A percentile compares a stretch with the other conserved stretches of the same genome.
phyloP scores from a whole-genome alignment of 805 yeast species.

The Saccharomycopsis vini region DNA sequence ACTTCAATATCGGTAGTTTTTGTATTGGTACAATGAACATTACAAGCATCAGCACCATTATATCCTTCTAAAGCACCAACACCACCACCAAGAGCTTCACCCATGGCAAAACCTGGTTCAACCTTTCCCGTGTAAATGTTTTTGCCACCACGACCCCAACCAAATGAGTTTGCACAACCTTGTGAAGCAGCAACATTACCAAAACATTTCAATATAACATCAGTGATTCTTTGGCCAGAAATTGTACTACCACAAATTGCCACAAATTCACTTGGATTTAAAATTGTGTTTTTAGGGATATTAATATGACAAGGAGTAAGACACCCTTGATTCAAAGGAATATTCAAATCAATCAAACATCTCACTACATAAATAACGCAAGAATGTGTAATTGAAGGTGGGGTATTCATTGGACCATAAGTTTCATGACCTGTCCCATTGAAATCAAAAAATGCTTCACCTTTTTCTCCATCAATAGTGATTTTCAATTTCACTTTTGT shows the following conservation, averaged over 20 bases:
- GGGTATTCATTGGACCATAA: conserved; percentile 46
- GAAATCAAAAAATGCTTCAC: conserved; percentile 41
- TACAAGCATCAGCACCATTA: conserved; percentile 43
- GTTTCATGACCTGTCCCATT: conserved; percentile 44
- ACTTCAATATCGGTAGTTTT: conserved; percentile 49
- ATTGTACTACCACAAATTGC: conserved; percentile 49
- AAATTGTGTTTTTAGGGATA: conserved; percentile 28
- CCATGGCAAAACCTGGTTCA: conserved; percentile 41
- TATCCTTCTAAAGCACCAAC: conserved; percentile 46
- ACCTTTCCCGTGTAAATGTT: conserved; percentile 32
- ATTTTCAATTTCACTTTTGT: conserved; percentile 37
- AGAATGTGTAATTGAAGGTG: conserved; percentile 43
- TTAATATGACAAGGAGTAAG: conserved; percentile 35
- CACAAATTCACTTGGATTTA: conserved; percentile 33
- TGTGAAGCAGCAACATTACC: conserved; percentile 50
- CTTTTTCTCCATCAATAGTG: conserved; percentile 27
- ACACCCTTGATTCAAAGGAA: conserved; percentile 52
- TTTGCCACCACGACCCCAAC: conserved; percentile 43
- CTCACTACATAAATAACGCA: conserved; percentile 47
- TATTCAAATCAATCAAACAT: conserved; percentile 41
- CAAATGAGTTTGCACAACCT: conserved; percentile 50
- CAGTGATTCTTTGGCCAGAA: conserved; percentile 48
- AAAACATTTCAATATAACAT: conserved; percentile 44
- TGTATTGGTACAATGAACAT: conserved; percentile 46
- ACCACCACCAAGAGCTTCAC: conserved; percentile 51